Conservation (phyloP, 2,329 filamentous ascomycete genomes). For the Stachybotrys echinatus region DNA sequence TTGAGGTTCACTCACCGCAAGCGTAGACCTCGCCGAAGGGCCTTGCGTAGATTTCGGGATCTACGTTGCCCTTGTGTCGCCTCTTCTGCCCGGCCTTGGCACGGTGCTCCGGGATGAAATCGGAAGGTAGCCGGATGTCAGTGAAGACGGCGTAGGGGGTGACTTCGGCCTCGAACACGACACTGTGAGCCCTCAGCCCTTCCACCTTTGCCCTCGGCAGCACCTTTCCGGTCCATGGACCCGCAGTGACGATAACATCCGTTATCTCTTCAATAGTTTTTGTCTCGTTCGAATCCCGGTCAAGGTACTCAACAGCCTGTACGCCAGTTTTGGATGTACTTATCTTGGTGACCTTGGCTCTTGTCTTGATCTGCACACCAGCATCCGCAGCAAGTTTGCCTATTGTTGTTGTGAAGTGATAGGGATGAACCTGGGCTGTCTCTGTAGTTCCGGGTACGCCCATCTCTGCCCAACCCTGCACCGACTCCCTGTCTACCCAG, state of each 20-base stretch:
- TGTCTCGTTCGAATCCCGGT: slow-evolving; percentile 34
- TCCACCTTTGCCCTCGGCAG: slow-evolving; percentile 54
- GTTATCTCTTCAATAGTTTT: slow-evolving; percentile 39
- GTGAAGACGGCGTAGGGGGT: slow-evolving; percentile 80
- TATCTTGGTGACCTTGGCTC: slow-evolving; percentile 63
- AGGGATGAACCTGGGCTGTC: slow-evolving; percentile 92
- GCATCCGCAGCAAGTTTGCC: slow-evolving; percentile 67
- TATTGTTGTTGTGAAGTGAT: slow-evolving; percentile 82
- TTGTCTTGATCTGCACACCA: slow-evolving; percentile 63
- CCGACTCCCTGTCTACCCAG: slow-evolving; percentile 68
- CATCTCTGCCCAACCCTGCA: slow-evolving; percentile 77
- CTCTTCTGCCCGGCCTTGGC: slow-evolving; percentile 42
- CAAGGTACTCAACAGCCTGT: slow-evolving; percentile 55
- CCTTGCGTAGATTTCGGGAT: slow-evolving; percentile 90
- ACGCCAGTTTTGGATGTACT: slow-evolving; percentile 48
- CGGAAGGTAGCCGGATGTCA: slow-evolving; percentile 67
- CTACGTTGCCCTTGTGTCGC: slow-evolving; percentile 57
- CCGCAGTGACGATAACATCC: slow-evolving; percentile 51
- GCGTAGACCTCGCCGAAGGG: slow-evolving; percentile 89
- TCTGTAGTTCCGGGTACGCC: slow-evolving; percentile 60
- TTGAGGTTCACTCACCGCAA: slow-evolving; percentile 55
- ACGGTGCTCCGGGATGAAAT: slow-evolving; percentile 52
- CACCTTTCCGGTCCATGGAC: slow-evolving; percentile 58
- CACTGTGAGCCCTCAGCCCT: slow-evolving; percentile 58
- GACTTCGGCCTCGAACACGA: slow-evolving; percentile 60